Evolutionary conservation across 495 filamentous ascomycete species (phyloP).

Genomic region (Chaetomidium leptoderma): DNA sequence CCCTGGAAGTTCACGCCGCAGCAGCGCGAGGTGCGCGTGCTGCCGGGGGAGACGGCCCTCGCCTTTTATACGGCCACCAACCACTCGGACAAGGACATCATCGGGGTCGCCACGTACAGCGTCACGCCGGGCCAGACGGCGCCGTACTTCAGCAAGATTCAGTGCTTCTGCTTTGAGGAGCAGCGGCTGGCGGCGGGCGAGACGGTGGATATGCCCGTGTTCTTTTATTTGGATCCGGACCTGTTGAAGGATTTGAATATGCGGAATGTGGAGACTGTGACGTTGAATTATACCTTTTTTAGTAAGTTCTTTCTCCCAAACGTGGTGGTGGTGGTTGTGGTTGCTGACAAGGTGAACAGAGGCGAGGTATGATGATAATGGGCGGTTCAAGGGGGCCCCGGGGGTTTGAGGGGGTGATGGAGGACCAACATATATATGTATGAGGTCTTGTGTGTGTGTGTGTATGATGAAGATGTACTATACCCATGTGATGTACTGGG

Average conservation of each 20-base stretch:
- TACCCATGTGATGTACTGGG: neutral
- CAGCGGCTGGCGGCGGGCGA: conserved; percentile 90
- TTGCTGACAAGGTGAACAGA: conserved; percentile 48
- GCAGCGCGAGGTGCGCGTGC: conserved; percentile 90
- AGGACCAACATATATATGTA: neutral
- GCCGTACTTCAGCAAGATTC: conserved; percentile 98
- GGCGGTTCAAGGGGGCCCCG: conserved; percentile 38
- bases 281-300: conserved; percentile 96
- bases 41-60: conserved; percentile 93
- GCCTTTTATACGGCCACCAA: conserved; percentile 99
- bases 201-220: conserved; percentile 99
- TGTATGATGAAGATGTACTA: conserved; percentile 6
- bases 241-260: conserved; percentile 87
- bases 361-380: conserved; percentile 82
- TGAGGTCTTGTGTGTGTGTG: neutral
- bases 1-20: conserved; percentile 98
- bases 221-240: conserved; percentile 98
- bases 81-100: conserved; percentile 81
- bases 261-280: conserved; percentile 90
- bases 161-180: conserved; percentile 98
- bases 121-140: conserved; percentile 95
- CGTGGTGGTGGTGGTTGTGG: neutral
- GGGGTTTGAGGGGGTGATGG: neutral
- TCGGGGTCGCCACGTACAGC: conserved; percentile 95
- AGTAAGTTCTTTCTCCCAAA: conserved; percentile 56